These are phyloP conservation scores for Zopfia rhizophila DNA, from an alignment of 2,329 filamentous ascomycete genomes.

Conservation along the genomic window DNA sequence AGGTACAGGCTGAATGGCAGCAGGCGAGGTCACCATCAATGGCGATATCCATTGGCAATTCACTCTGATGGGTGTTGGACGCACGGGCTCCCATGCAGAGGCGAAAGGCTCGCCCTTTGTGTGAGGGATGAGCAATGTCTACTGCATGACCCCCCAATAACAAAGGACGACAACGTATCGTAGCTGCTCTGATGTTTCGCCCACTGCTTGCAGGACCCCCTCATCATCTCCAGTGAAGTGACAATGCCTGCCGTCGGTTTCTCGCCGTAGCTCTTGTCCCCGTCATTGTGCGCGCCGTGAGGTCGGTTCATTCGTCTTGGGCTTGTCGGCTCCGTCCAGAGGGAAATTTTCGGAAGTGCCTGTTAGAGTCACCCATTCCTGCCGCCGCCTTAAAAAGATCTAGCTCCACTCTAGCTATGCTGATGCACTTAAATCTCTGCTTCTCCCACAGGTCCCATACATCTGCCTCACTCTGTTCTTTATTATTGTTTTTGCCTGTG, in stretches of 20 bases:
- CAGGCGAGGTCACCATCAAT: constrained; percentile 20
- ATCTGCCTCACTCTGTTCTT: constrained; percentile 5
- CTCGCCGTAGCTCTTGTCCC: constrained; percentile 25
- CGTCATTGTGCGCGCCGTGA: constrained; percentile 25
- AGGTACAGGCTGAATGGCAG: constrained; percentile 27
- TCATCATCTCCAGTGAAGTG: constrained; percentile 3
- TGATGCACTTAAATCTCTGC: constrained; percentile 35
- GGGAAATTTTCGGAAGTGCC: constrained; percentile 34
- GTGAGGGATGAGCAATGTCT: constrained; percentile 20
- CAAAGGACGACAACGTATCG: constrained; percentile 19
- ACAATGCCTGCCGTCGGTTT: no score
- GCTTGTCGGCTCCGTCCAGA: constrained; percentile 26
- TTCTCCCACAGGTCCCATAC: constrained; percentile 9
- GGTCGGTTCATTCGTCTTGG: no score
- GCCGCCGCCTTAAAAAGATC: constrained; percentile 21
- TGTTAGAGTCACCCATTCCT: constrained; percentile 40
- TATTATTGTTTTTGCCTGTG: not conserved
- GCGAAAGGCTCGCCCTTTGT: constrained; percentile 28
- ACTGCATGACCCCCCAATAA: constrained; percentile 19
- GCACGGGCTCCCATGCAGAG: constrained; percentile 24
- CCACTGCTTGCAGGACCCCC: constrained; percentile 5
- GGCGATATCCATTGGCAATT: not conserved
- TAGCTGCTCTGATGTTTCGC: constrained; percentile 1
- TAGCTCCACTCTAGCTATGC: constrained; percentile 38
- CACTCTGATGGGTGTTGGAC: not conserved